Evolutionary conservation across 768 basidiomycete genomes (phyloP).

Genomic region (Nidularia pulvinata): DNA sequence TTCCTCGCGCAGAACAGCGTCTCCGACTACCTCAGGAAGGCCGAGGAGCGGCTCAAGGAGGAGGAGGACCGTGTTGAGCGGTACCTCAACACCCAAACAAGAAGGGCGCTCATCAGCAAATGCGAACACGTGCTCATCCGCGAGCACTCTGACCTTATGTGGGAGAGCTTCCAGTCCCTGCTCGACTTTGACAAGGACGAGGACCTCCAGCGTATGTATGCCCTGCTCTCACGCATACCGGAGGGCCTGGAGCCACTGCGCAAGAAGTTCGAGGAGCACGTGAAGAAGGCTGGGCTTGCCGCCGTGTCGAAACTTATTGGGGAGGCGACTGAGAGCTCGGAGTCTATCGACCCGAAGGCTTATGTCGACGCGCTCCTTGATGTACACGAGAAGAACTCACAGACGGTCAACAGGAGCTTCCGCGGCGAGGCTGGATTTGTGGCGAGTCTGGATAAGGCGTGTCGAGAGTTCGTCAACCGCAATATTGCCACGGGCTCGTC

Average conservation of each 20-base stretch:
- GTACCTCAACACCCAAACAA: slow-evolving; percentile 88
- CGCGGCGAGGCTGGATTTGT: slow-evolving; percentile 93
- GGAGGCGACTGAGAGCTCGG: slow-evolving; percentile 50
- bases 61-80: slow-evolving; percentile 96
- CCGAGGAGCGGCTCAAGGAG: slow-evolving; percentile 89
- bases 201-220: slow-evolving; percentile 95
- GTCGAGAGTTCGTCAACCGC: slow-evolving; percentile 92
- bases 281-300: slow-evolving; percentile 85
- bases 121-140: slow-evolving; percentile 95
- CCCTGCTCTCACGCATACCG: slow-evolving; percentile 85
- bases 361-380: slow-evolving; percentile 93
- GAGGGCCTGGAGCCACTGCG: slow-evolving; percentile 90
- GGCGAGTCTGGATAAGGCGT: slow-evolving; percentile 92
- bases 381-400: slow-evolving; percentile 90
- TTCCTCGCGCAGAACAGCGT: slow-evolving; percentile 90
- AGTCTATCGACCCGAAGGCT: slow-evolving; percentile 84
- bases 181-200: slow-evolving; percentile 95
- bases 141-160: slow-evolving; percentile 82
- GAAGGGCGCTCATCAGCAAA: slow-evolving; percentile 75
- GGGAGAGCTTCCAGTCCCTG: slow-evolving; percentile 89
- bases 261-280: slow-evolving; percentile 93
- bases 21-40: slow-evolving; percentile 94
- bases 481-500: slow-evolving; percentile 90
- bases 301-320: slow-evolving; percentile 78
- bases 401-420: slow-evolving; percentile 88